Evolutionary conservation across 768 basidiomycete species (phyloP).

Genomic region (Tricholoma sp.): DNA sequence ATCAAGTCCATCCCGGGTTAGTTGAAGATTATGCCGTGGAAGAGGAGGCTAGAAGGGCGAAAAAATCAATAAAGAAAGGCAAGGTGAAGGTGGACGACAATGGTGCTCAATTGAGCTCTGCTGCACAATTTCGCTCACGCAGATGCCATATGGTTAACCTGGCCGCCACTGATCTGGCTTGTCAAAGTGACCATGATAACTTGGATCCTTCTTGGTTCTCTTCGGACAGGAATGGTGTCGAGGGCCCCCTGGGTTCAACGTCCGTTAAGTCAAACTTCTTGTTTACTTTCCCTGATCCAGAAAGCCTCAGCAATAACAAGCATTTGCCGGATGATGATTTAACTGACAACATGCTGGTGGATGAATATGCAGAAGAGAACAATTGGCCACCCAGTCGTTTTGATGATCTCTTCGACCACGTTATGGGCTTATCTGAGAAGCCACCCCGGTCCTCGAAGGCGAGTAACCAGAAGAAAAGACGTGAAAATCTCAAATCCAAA

Average conservation of each 20-base stretch:
- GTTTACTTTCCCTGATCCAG: slow-evolving; percentile 18
- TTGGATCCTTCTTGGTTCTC: slow-evolving; percentile 7
- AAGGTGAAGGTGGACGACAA: slow-evolving; percentile 3
- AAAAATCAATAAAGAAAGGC: slow-evolving; percentile 4
- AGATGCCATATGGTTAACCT: not conserved
- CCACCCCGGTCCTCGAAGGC: not conserved
- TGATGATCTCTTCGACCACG: slow-evolving; percentile 8
- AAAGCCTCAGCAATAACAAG: not conserved
- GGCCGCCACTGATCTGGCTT: not conserved
- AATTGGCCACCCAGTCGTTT: slow-evolving; percentile 3
- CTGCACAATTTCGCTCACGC: not conserved
- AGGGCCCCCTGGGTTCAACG: not conserved
- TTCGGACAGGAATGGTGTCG: not conserved
- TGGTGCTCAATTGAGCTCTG: not conserved
- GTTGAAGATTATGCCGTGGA: slow-evolving; percentile 38
- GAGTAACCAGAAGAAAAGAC: not conserved
- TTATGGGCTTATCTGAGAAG: not conserved
- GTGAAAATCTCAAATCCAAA: not conserved
- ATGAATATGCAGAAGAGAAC: not conserved
- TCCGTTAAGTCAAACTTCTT: slow-evolving; percentile 9
- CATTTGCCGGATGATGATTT: not conserved
- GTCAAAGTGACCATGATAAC: not conserved
- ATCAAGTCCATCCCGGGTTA: slow-evolving; percentile 45
- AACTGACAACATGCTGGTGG: not conserved
- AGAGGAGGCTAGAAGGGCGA: slow-evolving; percentile 27